Percentiles rank a stretch among this genome's conserved stretches.
Evolutionary conservation across 495 filamentous ascomycete genomes (phyloP).

Genomic region (Neurospora sp.): DNA sequence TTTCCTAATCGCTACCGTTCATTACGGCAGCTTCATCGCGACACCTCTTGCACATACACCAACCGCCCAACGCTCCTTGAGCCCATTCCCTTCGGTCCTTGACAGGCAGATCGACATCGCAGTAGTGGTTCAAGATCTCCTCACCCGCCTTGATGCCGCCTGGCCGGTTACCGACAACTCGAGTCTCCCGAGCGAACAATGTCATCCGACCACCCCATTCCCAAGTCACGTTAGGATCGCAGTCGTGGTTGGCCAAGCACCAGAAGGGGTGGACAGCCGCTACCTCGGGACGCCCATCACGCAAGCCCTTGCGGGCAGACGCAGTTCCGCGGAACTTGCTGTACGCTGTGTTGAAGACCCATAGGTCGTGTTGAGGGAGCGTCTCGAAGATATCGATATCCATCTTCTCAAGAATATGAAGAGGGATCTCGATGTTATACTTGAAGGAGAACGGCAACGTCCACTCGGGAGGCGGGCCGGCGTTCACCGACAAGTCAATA

Average conservation of each 20-base stretch:
- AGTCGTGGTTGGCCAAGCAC: constrained; percentile 79
- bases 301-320: constrained; percentile 62
- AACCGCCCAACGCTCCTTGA: constrained; percentile 69
- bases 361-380: constrained; percentile 61
- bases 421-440: constrained; percentile 69
- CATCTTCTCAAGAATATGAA: constrained; percentile 85
- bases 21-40: constrained; percentile 32
- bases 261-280: constrained; percentile 53
- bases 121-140: constrained; percentile 90
- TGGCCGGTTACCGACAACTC: constrained; percentile 24
- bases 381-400: constrained; percentile 71
- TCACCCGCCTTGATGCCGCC: constrained; percentile 62
- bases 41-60: constrained; percentile 76
- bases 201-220: constrained; percentile 83
- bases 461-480: constrained; percentile 45
- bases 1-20: not conserved
- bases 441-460: constrained; percentile 85
- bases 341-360: constrained; percentile 88
- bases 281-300: constrained; percentile 68
- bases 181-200: constrained; percentile 42
- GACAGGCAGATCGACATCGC: constrained; percentile 71
- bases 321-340: constrained; percentile 90
- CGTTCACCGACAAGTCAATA: constrained; percentile 37
- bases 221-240: constrained; percentile 89
- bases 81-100: constrained; percentile 82